phyloP scores from a whole-genome alignment of 345 rosid genomes.

The Turritis glabra region DNA sequence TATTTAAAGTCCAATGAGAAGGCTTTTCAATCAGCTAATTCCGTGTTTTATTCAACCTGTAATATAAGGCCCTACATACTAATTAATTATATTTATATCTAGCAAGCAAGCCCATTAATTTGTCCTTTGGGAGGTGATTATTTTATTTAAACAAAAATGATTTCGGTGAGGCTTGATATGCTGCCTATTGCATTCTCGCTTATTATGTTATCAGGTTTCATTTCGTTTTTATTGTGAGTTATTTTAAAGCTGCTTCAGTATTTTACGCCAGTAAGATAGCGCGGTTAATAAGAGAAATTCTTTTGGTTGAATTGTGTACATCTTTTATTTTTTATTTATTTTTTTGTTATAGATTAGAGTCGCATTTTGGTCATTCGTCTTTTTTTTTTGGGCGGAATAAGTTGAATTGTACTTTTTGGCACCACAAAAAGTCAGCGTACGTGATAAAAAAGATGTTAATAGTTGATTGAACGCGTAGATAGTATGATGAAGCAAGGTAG shows the following conservation, averaged over 20 bases:
- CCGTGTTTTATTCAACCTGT: conserved; percentile 36
- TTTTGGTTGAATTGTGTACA: too few species aligned
- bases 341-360: too few species aligned
- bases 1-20: conserved; percentile 34
- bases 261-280: too few species aligned
- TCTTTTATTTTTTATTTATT: too few species aligned
- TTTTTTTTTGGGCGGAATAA: too few species aligned
- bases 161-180: neutral
- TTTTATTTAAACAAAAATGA: neutral
- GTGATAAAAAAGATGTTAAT: neutral
- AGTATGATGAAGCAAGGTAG: neutral
- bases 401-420: neutral
- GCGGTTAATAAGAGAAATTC: too few species aligned
- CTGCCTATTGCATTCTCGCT: too few species aligned
- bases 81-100: neutral
- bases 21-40: conserved; percentile 24
- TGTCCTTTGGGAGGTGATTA: conserved; percentile 6
- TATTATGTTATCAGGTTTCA: too few species aligned
- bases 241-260: too few species aligned
- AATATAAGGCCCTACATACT: conserved; percentile 23
- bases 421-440: too few species aligned
- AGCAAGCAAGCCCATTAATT: neutral
- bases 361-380: too few species aligned
- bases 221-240: too few species aligned
- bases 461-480: neutral